Base-by-base conservation (phyloP, 2,329 filamentous ascomycete species). In the Curvularia sp. region DNA sequence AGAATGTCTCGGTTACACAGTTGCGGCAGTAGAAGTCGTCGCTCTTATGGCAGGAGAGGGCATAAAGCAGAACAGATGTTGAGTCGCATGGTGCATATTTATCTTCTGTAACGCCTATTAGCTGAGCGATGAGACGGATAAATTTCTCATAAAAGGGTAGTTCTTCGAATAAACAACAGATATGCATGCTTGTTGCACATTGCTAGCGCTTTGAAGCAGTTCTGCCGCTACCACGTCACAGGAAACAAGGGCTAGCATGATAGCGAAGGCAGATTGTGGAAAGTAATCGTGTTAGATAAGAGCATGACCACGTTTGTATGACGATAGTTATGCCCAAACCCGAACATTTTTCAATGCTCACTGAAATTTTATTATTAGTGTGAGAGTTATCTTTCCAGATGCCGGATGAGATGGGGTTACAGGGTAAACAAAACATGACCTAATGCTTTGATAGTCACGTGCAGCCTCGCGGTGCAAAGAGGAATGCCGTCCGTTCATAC, bases 21-120 rank as follows among this genome's bases (percentile, higher is more conserved):
- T 59, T 45, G 46, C 59, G 50, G 47, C 61, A 64, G 39, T 64
- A 46, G 25, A 57, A 53, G 7, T 59, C 53, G 10, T 59, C 49
- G 27, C 51, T 52, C 4, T 54, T 15, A 28, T 64, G 61, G 18
- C 59, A 64, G 4, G 52, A 25, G 6, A 61, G 38, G 12, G 38
- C 23, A 21, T 61, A 64, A 0, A 55, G 39, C 9, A 49, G 53
- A 27, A 51, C 34, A 8, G 36, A 48, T 5, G 50, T 59, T 5
- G 51, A 43, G 5, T 49, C 25, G 53, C 59, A 62, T 21, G 48
- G 53, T n/a, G 49, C 53, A 23, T 52, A 60, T 15, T 48, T 13
- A 46, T 30, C 51, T 27, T 50, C 36, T 9, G 53, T 55, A 2
- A 61, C 18, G n/a, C 57, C 53, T 47, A 60, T 49, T 6, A 63